Conservation (phyloP, 2,329 filamentous ascomycete genomes). For the Fusarium poae region DNA sequence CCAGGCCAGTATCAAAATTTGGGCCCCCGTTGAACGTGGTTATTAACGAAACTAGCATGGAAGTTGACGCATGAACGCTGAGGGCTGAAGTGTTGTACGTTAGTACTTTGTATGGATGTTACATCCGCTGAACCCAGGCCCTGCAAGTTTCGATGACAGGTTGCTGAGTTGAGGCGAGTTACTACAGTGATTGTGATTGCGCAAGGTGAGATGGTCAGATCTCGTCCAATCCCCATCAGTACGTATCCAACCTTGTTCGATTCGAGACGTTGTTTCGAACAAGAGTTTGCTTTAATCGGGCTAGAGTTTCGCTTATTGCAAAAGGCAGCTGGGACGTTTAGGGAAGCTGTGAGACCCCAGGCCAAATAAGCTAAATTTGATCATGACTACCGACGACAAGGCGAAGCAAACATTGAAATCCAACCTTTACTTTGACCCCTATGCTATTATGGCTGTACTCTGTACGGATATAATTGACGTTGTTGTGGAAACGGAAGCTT, state of each 20-base stretch:
- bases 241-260: slow-evolving; percentile 13
- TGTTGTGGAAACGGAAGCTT: slow-evolving; percentile 1
- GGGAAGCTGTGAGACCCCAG: slow-evolving; percentile 18
- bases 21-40: neutral
- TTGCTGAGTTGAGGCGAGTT: slow-evolving; percentile 29
- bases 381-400: slow-evolving; percentile 6
- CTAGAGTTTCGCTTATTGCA: slow-evolving; percentile 15
- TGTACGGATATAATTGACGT: neutral
- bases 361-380: slow-evolving; percentile 14
- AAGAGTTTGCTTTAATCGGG: slow-evolving; percentile 22
- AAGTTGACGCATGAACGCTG: slow-evolving; percentile 23
- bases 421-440: slow-evolving; percentile 5
- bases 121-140: slow-evolving; percentile 19
- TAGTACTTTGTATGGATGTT: slow-evolving; percentile 18
- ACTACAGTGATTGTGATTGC: slow-evolving; percentile 24
- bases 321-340: slow-evolving; percentile 5
- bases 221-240: slow-evolving; percentile 10
- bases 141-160: slow-evolving; percentile 29
- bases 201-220: slow-evolving; percentile 3
- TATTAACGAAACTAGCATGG: slow-evolving; percentile 7
- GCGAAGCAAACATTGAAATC: slow-evolving; percentile 9
- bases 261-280: slow-evolving; percentile 19
- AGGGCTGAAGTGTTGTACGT: neutral
- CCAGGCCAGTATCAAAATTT: neutral
- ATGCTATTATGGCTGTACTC: neutral